Base-by-base conservation (phyloP, 169 alveolate species). In the Plasmodium gonderi region DNA sequence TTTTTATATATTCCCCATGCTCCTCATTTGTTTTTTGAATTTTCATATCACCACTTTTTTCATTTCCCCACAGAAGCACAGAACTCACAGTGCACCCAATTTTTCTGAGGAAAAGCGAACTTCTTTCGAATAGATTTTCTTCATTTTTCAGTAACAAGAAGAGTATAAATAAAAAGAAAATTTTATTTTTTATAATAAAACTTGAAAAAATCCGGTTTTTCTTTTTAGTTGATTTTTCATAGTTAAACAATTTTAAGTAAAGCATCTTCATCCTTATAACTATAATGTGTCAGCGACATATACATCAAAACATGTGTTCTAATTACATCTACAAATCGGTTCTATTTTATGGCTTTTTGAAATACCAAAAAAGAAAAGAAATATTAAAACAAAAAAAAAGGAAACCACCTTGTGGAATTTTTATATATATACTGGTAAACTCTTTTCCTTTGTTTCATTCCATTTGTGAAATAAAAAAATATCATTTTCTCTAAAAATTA, bases 181-280 rank as follows among this genome's bases (percentile, higher is more conserved):
- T 31, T 80, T 42, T 80, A 8, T 26, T 64, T 64, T 64, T 80
- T 80, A 64, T 60, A 38, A 64, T 64, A 38, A 29, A 23, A 79
- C 42, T 17, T 20, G 31, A 80, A 80, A 65, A 12, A 20, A 38
- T 26, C 42, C 44, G 45, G 33, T 67, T 38, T 36, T 38, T 80
- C 42, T 65, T 65, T 80, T 64, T 80, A 44, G 23, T 47, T 65
- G 40, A 64, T 80, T 80, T 80, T 38, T 80, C 72, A n/a, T 38
- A 20, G 4, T 60, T 80, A 65, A 80, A 20, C 36, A 65, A 80
- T 23, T 38, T 80, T 80, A 20, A n/a, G 33, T 60, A 11, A 49
- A 38, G 91, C 91, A 80, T 80, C 33, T 64, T 65, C 80, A 64
- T 7, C 36, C 51, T 17, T 64, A 33, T 17, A 20, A 33, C 49